Evolutionary conservation across 768 basidiomycete species (phyloP).

Genomic region (Xerocomellus dryophilus): DNA sequence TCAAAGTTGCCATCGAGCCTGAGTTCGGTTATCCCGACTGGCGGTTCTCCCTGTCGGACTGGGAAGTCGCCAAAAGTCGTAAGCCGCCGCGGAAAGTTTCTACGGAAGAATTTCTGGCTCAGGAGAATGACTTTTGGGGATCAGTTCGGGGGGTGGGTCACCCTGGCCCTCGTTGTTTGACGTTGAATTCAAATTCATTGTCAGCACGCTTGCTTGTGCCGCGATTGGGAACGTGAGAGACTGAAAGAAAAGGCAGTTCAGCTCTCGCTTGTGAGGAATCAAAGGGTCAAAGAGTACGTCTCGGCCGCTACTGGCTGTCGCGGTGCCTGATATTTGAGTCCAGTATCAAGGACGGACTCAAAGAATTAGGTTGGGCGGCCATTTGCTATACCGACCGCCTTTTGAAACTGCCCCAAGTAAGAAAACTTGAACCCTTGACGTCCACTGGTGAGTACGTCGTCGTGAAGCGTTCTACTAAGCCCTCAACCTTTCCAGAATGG

Average conservation of each 20-base stretch:
- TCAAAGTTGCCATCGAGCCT: not conserved
- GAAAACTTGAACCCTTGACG: slow-evolving; percentile 1
- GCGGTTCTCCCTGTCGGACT: slow-evolving; percentile 4
- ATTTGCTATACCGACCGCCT: not conserved
- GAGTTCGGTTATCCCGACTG: accelerated
- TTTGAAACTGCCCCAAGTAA: slow-evolving; percentile 5
- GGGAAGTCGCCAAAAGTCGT: not conserved
- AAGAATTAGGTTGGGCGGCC: not conserved
- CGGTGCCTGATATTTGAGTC: not conserved
- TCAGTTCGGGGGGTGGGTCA: slow-evolving; percentile 2
- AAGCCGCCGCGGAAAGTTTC: not conserved
- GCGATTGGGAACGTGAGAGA: not conserved
- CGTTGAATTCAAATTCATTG: not conserved
- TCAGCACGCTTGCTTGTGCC: slow-evolving; percentile 9
- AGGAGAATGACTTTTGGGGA: not conserved
- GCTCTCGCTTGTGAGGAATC: not conserved
- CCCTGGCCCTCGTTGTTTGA: not conserved
- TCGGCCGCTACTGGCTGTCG: not conserved
- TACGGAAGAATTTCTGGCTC: not conserved
- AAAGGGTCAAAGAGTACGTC: slow-evolving; percentile 5
- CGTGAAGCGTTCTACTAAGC: too few species aligned
- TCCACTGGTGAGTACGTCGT: slow-evolving; percentile 5
- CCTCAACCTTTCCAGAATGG: slow-evolving; percentile 8
- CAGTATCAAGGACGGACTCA: slow-evolving; percentile 3
- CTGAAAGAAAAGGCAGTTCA: not conserved